These are phyloP conservation scores for Phytophthora melonis DNA, from an alignment of 352 stramenopile species.

Conservation along the genomic window DNA sequence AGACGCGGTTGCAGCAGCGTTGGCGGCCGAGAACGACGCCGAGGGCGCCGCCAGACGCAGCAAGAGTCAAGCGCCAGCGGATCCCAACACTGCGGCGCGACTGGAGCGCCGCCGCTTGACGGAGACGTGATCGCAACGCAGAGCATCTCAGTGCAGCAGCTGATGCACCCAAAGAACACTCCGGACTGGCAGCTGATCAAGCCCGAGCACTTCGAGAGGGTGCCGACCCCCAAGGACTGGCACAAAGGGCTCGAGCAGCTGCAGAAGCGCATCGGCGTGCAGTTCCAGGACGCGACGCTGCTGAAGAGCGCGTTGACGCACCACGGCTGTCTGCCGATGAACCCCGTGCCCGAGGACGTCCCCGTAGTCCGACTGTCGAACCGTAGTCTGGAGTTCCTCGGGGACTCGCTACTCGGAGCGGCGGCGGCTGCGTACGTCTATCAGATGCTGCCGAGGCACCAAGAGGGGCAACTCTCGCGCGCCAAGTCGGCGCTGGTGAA, in stretches of 20 bases:
- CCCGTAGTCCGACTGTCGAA: constrained; percentile 77
- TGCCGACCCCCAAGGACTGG: constrained; percentile 61
- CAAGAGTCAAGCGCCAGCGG: constrained; percentile 17
- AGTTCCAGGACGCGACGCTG: constrained; percentile 64
- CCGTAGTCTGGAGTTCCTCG: constrained; percentile 84
- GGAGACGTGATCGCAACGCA: constrained; percentile 41
- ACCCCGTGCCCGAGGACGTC: constrained; percentile 48
- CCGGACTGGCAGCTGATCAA: constrained; percentile 63
- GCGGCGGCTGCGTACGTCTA: constrained; percentile 75
- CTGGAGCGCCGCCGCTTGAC: constrained; percentile 38
- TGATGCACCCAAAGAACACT: constrained; percentile 47
- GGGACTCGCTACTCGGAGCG: constrained; percentile 79
- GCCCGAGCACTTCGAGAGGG: constrained; percentile 60
- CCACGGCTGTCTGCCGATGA: constrained; percentile 66
- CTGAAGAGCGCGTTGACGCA: constrained; percentile 81
- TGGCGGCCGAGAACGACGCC: constrained; percentile 28
- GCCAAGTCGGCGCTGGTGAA: constrained; percentile 79
- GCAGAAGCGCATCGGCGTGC: constrained; percentile 65
- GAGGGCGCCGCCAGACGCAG: constrained; percentile 3
- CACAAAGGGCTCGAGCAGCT: constrained; percentile 52
- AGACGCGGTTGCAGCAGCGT: constrained; percentile 41
- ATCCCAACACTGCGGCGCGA: constrained; percentile 20
- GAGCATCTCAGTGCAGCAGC: constrained; percentile 35
- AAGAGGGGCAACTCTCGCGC: constrained; percentile 82
- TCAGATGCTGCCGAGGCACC: constrained; percentile 69